These are phyloP conservation scores for Mycena galopus DNA, from an alignment of 768 basidiomycete species.

Conservation along the genomic window DNA sequence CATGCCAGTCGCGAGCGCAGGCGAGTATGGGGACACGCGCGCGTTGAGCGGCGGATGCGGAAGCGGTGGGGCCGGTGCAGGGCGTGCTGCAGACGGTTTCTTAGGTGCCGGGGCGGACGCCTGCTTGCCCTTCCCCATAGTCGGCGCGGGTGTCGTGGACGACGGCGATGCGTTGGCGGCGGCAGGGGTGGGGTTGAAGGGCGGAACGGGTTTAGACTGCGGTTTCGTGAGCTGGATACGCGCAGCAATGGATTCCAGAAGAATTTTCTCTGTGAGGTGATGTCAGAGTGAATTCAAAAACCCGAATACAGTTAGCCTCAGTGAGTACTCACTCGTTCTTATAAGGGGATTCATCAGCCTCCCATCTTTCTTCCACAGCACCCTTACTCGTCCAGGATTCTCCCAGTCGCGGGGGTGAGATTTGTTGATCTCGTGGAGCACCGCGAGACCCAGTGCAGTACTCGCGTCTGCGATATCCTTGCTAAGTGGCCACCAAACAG, in stretches of 20 bases:
- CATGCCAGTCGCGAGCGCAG: conserved; percentile 80
- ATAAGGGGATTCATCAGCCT: conserved; percentile 74
- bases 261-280: conserved; percentile 73
- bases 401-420: conserved; percentile 97
- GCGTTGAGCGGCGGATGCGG: conserved; percentile 80
- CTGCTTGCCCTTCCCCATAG: conserved; percentile 63
- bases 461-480: conserved; percentile 93
- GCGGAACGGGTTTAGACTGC: conserved; percentile 75
- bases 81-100: conserved; percentile 58
- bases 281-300: conserved; percentile 31
- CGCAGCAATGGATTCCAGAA: conserved; percentile 79
- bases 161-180: conserved; percentile 48
- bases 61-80: conserved; percentile 77
- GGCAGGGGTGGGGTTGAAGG: conserved; percentile 59
- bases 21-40: conserved; percentile 86
- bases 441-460: conserved; percentile 78
- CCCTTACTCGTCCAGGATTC: conserved; percentile 95
- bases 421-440: conserved; percentile 91
- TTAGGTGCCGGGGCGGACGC: conserved; percentile 48
- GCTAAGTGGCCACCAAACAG: conserved; percentile 95
- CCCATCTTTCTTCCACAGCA: conserved; percentile 91
- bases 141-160: conserved; percentile 31
- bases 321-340: conserved; percentile 69
- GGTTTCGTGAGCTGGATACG: conserved; percentile 82
- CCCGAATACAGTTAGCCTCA: too few species aligned